Conservation (phyloP, 176 grass and related monocot genomes). For the Oryza australiensis region DNA sequence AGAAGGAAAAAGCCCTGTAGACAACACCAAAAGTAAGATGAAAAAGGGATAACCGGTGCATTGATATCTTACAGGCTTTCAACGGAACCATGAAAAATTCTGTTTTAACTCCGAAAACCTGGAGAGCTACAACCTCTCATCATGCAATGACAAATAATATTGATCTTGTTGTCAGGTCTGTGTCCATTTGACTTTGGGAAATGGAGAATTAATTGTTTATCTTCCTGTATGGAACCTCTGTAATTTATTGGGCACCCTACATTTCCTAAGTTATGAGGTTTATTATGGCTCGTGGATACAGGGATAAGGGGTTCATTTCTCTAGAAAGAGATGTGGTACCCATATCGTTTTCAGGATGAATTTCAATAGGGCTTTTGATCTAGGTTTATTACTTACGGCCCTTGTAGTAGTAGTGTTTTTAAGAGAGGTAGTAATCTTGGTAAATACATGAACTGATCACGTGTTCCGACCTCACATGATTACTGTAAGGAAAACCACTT, state of each 20-base stretch:
- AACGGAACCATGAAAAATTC: not conserved
- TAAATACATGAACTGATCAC: not conserved
- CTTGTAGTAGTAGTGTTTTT: not conserved
- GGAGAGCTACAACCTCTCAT: not conserved
- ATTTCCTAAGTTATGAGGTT: not conserved
- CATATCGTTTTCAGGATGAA: not conserved
- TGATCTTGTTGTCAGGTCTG: not conserved
- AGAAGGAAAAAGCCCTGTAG: constrained; percentile 40
- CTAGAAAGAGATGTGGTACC: not conserved
- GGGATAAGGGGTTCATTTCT: not conserved
- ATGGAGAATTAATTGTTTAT: not conserved
- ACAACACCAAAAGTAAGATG: constrained; percentile 6
- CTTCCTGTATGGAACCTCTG: not conserved
- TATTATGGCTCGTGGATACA: not conserved
- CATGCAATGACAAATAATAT: not conserved
- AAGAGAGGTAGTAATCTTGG: not conserved
- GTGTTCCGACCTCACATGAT: not conserved
- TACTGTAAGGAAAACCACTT: not conserved
- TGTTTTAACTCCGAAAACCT: not conserved
- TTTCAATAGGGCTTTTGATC: not conserved
- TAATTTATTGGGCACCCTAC: not conserved
- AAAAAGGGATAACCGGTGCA: not conserved
- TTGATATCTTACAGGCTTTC: not conserved
- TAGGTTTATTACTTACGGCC: not conserved
- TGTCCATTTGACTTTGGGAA: not conserved